phyloP scores from a whole-genome alignment of 331 rosid species.

The Saraca asoca region DNA sequence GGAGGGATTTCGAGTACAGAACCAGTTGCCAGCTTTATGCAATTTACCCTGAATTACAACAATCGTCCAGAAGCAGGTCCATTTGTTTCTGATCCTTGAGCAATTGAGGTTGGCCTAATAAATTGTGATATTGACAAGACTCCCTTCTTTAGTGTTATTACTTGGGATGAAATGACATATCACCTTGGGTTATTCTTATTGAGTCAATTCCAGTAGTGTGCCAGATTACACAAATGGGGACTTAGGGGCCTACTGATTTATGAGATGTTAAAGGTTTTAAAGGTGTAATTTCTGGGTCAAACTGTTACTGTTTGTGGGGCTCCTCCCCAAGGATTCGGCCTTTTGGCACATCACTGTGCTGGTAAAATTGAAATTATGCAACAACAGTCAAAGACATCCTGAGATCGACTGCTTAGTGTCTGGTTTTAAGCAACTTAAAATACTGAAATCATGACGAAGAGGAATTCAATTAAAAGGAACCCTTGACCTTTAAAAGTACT shows the following conservation, averaged over 20 bases:
- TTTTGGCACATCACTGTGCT: slow-evolving; percentile 20
- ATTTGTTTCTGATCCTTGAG: slow-evolving; percentile 42
- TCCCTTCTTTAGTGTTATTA: slow-evolving; percentile 44
- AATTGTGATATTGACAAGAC: slow-evolving; percentile 65
- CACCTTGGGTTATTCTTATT: slow-evolving; percentile 46
- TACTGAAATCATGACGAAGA: slow-evolving; percentile 6
- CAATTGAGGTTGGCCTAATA: slow-evolving; percentile 39
- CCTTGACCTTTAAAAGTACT: no score
- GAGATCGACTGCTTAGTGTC: slow-evolving; percentile 19
- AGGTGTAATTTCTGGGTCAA: slow-evolving; percentile 50
- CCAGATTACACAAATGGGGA: slow-evolving; percentile 46
- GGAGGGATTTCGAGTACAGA: slow-evolving; percentile 35
- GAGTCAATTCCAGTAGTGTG: slow-evolving; percentile 48
- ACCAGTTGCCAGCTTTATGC: slow-evolving; percentile 6
- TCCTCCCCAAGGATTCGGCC: slow-evolving; percentile 7
- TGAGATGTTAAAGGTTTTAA: slow-evolving; percentile 44
- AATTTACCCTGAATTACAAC: slow-evolving; percentile 17
- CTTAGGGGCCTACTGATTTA: slow-evolving; percentile 61
- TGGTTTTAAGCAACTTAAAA: not conserved
- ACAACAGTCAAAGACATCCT: slow-evolving; percentile 38
- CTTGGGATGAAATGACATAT: slow-evolving; percentile 59
- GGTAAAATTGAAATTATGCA: slow-evolving; percentile 22
- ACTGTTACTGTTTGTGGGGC: slow-evolving; percentile 40
- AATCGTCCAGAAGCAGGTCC: slow-evolving; percentile 17
- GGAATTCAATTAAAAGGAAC: no score